Evolutionary conservation across 306 rosid genomes (phyloP).

Genomic region (Fragaria ananassa): DNA sequence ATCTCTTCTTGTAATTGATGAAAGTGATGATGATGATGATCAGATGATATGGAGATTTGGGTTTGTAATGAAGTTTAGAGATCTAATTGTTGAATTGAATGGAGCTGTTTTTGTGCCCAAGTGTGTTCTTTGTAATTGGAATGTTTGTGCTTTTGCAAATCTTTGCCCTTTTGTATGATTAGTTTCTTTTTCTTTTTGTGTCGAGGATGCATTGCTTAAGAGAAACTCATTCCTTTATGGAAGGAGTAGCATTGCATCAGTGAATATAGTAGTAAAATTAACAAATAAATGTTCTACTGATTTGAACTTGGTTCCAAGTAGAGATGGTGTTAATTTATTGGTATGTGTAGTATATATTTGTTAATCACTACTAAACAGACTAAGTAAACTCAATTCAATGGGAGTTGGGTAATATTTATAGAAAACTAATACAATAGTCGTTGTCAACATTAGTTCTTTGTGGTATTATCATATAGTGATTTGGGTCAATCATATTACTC

Average conservation of each 20-base stretch:
- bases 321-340: too few species aligned
- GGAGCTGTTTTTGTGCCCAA: not conserved
- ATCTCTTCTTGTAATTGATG: not conserved
- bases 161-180: not conserved
- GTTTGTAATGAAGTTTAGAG: not conserved
- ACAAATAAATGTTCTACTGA: too few species aligned
- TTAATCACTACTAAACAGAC: too few species aligned
- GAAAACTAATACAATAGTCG: too few species aligned
- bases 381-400: too few species aligned
- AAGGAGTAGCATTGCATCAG: not conserved
- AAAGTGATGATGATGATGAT: not conserved
- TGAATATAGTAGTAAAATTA: too few species aligned
- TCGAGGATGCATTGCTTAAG: not conserved
- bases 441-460: too few species aligned
- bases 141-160: not conserved
- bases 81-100: not conserved
- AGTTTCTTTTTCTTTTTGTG: not conserved
- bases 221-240: not conserved
- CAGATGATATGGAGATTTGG: not conserved
- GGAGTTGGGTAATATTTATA: too few species aligned
- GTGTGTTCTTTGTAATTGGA: not conserved
- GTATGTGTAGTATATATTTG: too few species aligned
- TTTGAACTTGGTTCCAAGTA: too few species aligned
- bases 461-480: too few species aligned
- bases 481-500: too few species aligned